phyloP scores from a whole-genome alignment of 371 early-diverging fungal species.

The Mortierella sp. region DNA sequence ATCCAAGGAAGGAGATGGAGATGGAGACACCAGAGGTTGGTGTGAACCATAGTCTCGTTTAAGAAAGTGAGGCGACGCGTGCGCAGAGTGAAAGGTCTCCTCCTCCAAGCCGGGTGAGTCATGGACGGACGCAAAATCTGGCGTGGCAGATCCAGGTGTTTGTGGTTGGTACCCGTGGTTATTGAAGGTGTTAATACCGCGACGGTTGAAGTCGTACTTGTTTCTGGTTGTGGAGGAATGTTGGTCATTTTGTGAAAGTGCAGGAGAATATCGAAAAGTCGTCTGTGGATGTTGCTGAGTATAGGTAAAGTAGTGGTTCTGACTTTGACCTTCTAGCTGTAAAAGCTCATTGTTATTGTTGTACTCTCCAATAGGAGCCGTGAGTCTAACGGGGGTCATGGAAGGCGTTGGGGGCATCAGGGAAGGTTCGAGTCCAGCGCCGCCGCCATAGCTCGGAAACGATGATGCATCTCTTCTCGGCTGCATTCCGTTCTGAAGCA shows the following conservation, averaged over 20 bases:
- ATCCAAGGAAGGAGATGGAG: constrained; percentile 9
- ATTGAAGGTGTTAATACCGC: not conserved
- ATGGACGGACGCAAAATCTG: not conserved
- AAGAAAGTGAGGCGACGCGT: constrained; percentile 7
- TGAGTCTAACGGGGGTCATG: constrained; percentile 2
- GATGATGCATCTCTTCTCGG: constrained; percentile 1
- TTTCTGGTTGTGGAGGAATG: too few relatives aligned
- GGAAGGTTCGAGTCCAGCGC: not conserved
- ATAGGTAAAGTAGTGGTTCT: constrained; percentile 2
- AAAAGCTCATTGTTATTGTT: constrained; percentile 1
- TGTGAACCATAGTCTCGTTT: constrained; percentile 17
- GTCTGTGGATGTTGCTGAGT: constrained; percentile 2
- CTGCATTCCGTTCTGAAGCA: constrained; percentile 1
- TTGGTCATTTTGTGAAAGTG: too few relatives aligned
- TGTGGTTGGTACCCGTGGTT: too few relatives aligned
- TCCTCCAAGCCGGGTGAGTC: constrained; percentile 6
- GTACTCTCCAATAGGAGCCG: constrained; percentile 5
- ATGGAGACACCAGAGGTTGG: too few relatives aligned
- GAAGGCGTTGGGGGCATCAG: constrained; percentile 7
- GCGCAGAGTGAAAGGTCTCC: constrained; percentile 13
- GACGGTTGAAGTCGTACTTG: not conserved
- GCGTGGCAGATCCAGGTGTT: not conserved
- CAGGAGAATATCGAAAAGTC: not conserved
- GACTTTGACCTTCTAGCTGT: not conserved
- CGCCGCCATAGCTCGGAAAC: not conserved